These are phyloP conservation scores for Leptographium lundbergii DNA, from an alignment of 2,329 filamentous ascomycete species.

Conservation along the genomic window DNA sequence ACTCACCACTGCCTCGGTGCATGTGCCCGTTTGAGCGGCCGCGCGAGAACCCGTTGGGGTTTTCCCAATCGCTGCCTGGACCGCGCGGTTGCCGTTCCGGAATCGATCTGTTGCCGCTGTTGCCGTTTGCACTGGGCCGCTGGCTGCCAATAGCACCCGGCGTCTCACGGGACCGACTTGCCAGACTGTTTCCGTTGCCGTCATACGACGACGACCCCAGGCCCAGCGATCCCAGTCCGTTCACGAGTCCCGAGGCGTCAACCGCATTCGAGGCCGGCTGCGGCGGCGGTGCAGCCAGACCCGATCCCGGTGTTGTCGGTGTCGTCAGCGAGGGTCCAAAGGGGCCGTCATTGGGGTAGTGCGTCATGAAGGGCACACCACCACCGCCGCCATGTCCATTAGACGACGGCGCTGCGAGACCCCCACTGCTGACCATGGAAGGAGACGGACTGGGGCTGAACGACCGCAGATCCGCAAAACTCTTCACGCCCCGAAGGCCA, in stretches of 20 bases:
- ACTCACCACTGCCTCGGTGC: slow-evolving; percentile 45
- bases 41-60: slow-evolving; percentile 39
- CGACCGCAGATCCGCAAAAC: slow-evolving; percentile 87
- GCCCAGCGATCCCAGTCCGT: slow-evolving; percentile 36
- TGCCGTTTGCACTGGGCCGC: slow-evolving; percentile 37
- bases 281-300: slow-evolving; percentile 7
- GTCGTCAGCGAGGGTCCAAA: slow-evolving; percentile 24
- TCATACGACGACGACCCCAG: slow-evolving; percentile 35
- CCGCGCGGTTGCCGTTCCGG: slow-evolving; percentile 53
- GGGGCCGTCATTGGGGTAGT: slow-evolving; percentile 27
- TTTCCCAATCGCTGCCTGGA: slow-evolving; percentile 45
- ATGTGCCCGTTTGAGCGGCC: slow-evolving; percentile 46
- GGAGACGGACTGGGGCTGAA: slow-evolving; percentile 89
- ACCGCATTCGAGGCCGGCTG: slow-evolving; percentile 10
- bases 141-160: slow-evolving; percentile 55
- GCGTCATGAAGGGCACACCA: slow-evolving; percentile 28
- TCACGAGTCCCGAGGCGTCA: slow-evolving; percentile 27
- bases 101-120: slow-evolving; percentile 21
- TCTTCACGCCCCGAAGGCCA: slow-evolving; percentile 86
- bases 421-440: slow-evolving; percentile 42
- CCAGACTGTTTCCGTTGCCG: slow-evolving; percentile 22
- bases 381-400: slow-evolving; percentile 16
- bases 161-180: slow-evolving; percentile 28
- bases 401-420: slow-evolving; percentile 30
- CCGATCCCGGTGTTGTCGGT: slow-evolving; percentile 24